Base-by-base conservation (phyloP, 352 stramenopile species). In the Phytophthora lateralis region DNA sequence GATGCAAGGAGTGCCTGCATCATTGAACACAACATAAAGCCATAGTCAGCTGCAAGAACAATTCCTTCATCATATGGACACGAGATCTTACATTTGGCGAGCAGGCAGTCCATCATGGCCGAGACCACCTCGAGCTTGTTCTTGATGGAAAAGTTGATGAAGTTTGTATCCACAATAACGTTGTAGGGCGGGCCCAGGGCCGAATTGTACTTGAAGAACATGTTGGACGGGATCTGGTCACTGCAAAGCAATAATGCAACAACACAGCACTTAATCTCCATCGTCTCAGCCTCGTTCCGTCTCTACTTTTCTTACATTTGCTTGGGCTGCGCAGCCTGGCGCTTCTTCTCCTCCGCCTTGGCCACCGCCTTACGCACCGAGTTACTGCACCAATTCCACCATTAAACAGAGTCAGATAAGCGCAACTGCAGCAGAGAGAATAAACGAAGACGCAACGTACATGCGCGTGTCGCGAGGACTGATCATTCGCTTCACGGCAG, bases 151-250 rank as follows among this genome's bases (percentile, higher is more conserved):
- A 99, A 99, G 75, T 99, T 99, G 77, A 99, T 99, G 87, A 99
- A 99, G 78, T 99, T 99, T 18, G 98, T 99, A 90, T 99, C 98
- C 44, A 99, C 86, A 12, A 99, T 78, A 39, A 99, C 89, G 78
- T 98, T 97, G 79, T 99, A 99, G 32, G 97, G 97, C 35, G 96
- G 96, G 4, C 98, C 98, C 14, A 99, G 82, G 43, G 98, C 93
- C 24, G 96, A 93, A 75, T 99, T 99, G 90, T 99, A 99, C 73
- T 99, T 97, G 82, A 99, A 99, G 75, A 99, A 99, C 66, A 99
- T 83, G 56, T 97, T 97, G 20, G 96, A 98, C 47, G 97, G 92
- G 60, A 96, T 96, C 76, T 99, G 96, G 59, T 98, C 96, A 75
- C 87, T 96, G 51, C 14, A 46, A 15, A 44, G 17, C 18, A 35